phyloP scores from a whole-genome alignment of 345 rosid genomes.

The Brassica nigra region DNA sequence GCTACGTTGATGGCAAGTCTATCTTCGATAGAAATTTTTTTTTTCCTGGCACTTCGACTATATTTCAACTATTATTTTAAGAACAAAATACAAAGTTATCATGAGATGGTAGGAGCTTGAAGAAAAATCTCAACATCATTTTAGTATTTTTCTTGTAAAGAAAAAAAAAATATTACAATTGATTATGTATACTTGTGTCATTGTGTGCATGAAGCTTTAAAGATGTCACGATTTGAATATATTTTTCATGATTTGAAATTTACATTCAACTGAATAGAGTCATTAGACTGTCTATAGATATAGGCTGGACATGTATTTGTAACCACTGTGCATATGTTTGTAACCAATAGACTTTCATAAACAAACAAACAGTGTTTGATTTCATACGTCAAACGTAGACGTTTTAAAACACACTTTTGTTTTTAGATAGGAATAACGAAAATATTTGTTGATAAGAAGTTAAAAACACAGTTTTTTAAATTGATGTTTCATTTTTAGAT shows the following conservation, averaged over 20 bases:
- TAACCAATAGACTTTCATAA: too few species aligned
- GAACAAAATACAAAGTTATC: conserved; percentile 1
- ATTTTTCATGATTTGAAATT: too few species aligned
- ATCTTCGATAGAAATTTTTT: conserved; percentile 14
- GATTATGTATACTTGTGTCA: not conserved
- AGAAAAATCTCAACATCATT: not conserved
- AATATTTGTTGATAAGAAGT: too few species aligned
- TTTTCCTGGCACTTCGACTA: not conserved
- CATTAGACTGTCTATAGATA: not conserved
- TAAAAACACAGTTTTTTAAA: not conserved
- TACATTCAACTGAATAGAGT: not conserved
- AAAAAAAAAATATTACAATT: not conserved
- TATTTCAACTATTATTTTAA: not conserved
- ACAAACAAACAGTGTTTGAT: not conserved
- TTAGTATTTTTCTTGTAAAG: not conserved
- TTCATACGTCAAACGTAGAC: too few species aligned
- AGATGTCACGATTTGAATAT: not conserved
- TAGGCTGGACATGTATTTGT: not conserved
- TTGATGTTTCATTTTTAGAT: not conserved
- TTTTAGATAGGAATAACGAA: too few species aligned
- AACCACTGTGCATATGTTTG: too few species aligned
- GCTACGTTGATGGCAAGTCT: conserved; percentile 30
- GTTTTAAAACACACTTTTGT: too few species aligned
- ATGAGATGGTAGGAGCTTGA: conserved; percentile 1
- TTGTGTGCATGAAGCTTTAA: not conserved